Base-by-base conservation (phyloP, 148 eudicot genomes). In the Vaccinium corymbosum region DNA sequence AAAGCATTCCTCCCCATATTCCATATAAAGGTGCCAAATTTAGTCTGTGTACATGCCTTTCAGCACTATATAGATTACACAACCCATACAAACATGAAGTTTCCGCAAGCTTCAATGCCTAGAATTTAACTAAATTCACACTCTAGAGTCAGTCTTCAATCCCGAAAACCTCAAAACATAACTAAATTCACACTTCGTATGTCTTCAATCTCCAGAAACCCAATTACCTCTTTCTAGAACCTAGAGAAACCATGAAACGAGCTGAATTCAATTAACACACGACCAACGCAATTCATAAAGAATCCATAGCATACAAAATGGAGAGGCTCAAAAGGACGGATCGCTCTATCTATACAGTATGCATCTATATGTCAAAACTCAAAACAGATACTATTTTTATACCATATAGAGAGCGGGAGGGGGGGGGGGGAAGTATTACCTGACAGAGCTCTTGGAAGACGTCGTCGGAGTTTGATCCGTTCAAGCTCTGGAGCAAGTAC, bases 381-480 rank as follows among this genome's bases (percentile, higher is more conserved):
- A 13, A 25, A 25, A 66, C 38, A 7, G 76, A 72, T 72, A 29
- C 38, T 42, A 38, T 32, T 29, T 48, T 5, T 42, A 42, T 42
- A 42, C 46, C 6, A 1, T 42, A 42, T 3, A 42, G 46, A 42
- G 46, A 42, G 46, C 6, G 46, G 5, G 46, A 4, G 46, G 15
- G 3, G 55, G 2, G 14, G 55, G 55, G 3, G 12, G 13, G 1
- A 0, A 35, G 50, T 15, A 14, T 14, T 46, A 92, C 98, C 94
- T 93, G 84, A 55, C 81, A 86, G 68, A 94, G 94, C 81, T 93
- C 95, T 25, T 87, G 90, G 20, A 91, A 88, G 66, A 92, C 92
- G 7, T 89, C 83, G 66, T 94, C 92, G 70, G 94, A 92, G 89
- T 94, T 90, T 82, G 97, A 92, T 83, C 88, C 97, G 62, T 89